phyloP scores from a whole-genome alignment of 805 yeast species.

The Starmerella stellata region DNA sequence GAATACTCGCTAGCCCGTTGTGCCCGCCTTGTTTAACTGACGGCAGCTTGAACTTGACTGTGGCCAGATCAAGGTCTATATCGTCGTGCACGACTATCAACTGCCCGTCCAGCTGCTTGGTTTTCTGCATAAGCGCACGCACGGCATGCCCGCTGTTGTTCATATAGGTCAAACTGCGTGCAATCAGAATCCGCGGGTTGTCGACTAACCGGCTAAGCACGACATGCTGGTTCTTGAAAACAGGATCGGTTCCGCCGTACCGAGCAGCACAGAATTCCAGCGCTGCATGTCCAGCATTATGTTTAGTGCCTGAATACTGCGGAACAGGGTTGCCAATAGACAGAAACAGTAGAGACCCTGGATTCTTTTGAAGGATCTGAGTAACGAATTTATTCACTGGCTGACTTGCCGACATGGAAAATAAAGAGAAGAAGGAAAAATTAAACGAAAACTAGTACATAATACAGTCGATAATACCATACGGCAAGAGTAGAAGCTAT shows the following conservation, averaged over 20 bases:
- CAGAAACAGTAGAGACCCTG: conserved; percentile 11
- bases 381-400: conserved; percentile 14
- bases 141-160: conserved; percentile 50
- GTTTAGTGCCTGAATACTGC: conserved; percentile 43
- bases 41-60: conserved; percentile 41
- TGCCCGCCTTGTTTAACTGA: conserved; percentile 61
- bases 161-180: conserved; percentile 45
- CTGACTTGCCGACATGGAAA: not conserved
- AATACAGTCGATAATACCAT: no score
- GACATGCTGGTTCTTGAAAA: conserved; percentile 2
- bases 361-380: conserved; percentile 5
- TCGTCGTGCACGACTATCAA: conserved; percentile 65
- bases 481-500: no score
- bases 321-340: conserved; percentile 69
- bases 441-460: no score
- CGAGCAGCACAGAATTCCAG: conserved; percentile 22
- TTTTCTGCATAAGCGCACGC: conserved; percentile 11
- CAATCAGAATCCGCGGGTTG: conserved; percentile 25
- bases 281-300: conserved; percentile 55
- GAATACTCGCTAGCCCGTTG: conserved; percentile 58
- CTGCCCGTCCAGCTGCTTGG: conserved; percentile 6
- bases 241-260: conserved; percentile 6
- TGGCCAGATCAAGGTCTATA: conserved; percentile 46
- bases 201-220: conserved; percentile 5
- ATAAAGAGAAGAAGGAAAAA: no score